Evolutionary conservation across 164 flowering plant genomes (phyloP), one percentile per base, ranked within the genome.

Genomic region (Kalanchoe fedtschenkoi): DNA sequence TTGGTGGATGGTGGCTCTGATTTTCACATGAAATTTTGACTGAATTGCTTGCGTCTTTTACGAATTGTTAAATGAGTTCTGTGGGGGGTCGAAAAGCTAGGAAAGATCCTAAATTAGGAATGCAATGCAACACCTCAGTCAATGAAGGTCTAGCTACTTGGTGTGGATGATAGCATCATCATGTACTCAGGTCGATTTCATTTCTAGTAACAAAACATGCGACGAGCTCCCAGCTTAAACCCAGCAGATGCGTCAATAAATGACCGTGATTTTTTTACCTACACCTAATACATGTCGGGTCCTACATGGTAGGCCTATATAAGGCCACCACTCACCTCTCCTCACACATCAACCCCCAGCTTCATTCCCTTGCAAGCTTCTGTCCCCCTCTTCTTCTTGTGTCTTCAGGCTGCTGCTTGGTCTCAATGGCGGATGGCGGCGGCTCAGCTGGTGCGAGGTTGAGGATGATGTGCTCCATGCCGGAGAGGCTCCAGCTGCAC

Each of bases 401-500:
- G 21, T 58, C 33, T 57, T 33, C 24, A 32, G 61, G 35, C 61
- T 58, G 35, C 61, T 33, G 14, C 1, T 42, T 32, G 28, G 8
- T 34, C 33, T 58, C 38, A 34, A 34, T 30, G 24, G 24, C 38
- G 9, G 35, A 58, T 42, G n/a, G n/a, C 24, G 11, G 22, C 9
- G 9, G 38, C n/a, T 58, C 61, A 29, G 22, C 54, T 29, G 24
- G 14, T 21, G 38, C 39, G 3, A 30, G 61, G 21, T 58, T 19
- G n/a, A 58, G 61, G 28, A 58, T 7, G 9, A 58, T 58, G 24
- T 58, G 61, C 13, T 58, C 61, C 4, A 10, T 61, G 3, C 51
- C 64, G 6, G 64, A 61, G 15, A 41, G 29, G 33, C 34, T 61
- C 33, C 51, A 61, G 22, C 53, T 61, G 64, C 51, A 41, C 19